A percentile compares a stretch with the other conserved stretches of the same genome.
Conservation (phyloP, 2,329 filamentous ascomycete species). For the Paraphoma sp. region DNA sequence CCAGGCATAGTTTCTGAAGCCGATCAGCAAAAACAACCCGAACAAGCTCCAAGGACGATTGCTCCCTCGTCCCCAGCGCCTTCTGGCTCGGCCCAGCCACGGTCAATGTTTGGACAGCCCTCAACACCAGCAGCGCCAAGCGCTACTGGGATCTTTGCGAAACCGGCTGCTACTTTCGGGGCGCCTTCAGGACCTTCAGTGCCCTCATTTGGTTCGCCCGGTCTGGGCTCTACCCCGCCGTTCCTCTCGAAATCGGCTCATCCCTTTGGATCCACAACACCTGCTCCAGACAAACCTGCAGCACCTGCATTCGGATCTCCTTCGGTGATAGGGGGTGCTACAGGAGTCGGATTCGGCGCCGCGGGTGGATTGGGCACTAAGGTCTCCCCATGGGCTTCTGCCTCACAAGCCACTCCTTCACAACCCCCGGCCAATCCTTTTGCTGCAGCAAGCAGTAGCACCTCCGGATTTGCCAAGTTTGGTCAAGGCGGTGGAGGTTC, state of each 20-base stretch:
- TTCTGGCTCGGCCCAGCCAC: slow-evolving; percentile 12
- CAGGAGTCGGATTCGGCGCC: slow-evolving; percentile 37
- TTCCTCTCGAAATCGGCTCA: slow-evolving; percentile 21
- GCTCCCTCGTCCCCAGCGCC: slow-evolving; percentile 22
- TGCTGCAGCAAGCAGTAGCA: slow-evolving; percentile 16
- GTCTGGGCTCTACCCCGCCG: slow-evolving; percentile 19
- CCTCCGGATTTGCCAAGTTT: slow-evolving; percentile 44
- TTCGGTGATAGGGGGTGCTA: slow-evolving; percentile 24
- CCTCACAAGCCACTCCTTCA: slow-evolving; percentile 17
- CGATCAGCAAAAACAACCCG: slow-evolving; percentile 33
- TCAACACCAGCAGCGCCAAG: slow-evolving; percentile 13
- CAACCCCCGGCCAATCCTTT: slow-evolving; percentile 44
- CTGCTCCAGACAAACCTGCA: slow-evolving; percentile 17
- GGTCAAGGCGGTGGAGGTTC: slow-evolving; percentile 31
- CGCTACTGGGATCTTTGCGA: slow-evolving; percentile 11
- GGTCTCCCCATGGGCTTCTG: slow-evolving; percentile 30
- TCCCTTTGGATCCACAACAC: slow-evolving; percentile 21
- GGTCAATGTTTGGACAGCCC: slow-evolving; percentile 17
- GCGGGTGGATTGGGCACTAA: slow-evolving; percentile 25
- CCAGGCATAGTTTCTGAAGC: slow-evolving; percentile 67
- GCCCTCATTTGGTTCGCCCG: slow-evolving; percentile 31
- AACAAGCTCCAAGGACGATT: slow-evolving; percentile 16
- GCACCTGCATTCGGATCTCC: slow-evolving; percentile 34
- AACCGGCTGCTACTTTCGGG: slow-evolving; percentile 32
- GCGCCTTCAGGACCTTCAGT: slow-evolving; percentile 26